A percentile compares a stretch with the other conserved stretches of the same genome.
phyloP scores from a whole-genome alignment of 495 filamentous ascomycete species.

The Hyaloscypha bicolor region DNA sequence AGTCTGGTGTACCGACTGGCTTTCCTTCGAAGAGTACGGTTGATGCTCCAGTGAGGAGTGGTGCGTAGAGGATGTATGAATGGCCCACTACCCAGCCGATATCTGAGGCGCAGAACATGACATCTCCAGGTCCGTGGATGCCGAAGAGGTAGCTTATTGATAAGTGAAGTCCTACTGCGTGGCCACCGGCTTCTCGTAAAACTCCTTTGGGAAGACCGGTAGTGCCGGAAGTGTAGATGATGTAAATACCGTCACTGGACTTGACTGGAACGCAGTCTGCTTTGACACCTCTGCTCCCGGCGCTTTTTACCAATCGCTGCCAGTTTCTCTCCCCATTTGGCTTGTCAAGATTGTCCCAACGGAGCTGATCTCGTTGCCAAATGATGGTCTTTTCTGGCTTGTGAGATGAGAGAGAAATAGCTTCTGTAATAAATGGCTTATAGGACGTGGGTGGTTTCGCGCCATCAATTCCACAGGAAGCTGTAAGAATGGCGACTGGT shows the following conservation, averaged over 20 bases:
- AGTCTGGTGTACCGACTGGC: conserved; percentile 86
- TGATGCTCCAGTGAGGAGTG: conserved; percentile 80
- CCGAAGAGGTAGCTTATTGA: conserved; percentile 79
- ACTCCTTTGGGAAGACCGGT: conserved; percentile 91
- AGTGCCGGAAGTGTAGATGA: conserved; percentile 87
- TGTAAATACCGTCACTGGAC: conserved; percentile 78
- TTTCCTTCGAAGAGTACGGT: conserved; percentile 93
- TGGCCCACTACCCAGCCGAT: conserved; percentile 88
- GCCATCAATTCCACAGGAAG: conserved; percentile 91
- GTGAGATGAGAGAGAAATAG: conserved; percentile 55
- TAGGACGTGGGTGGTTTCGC: conserved; percentile 74
- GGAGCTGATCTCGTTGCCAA: conserved; percentile 75
- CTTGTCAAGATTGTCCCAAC: conserved; percentile 69
- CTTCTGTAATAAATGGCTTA: conserved; percentile 70
- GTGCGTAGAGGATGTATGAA: conserved; percentile 83
- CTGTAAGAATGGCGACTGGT: conserved; percentile 78
- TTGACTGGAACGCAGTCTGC: conserved; percentile 74
- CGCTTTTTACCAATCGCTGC: conserved; percentile 73
- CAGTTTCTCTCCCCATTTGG: conserved; percentile 72
- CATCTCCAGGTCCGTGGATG: conserved; percentile 77
- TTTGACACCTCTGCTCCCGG: conserved; percentile 61
- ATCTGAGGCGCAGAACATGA: conserved; percentile 83
- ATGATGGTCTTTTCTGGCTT: conserved; percentile 70
- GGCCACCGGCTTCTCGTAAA: conserved; percentile 78
- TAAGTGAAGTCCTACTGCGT: conserved; percentile 82